Evolutionary conservation across 257 asterid species (phyloP), one percentile per base, ranked within the genome.

Genomic region (Rauvolfia tetraphylla): DNA sequence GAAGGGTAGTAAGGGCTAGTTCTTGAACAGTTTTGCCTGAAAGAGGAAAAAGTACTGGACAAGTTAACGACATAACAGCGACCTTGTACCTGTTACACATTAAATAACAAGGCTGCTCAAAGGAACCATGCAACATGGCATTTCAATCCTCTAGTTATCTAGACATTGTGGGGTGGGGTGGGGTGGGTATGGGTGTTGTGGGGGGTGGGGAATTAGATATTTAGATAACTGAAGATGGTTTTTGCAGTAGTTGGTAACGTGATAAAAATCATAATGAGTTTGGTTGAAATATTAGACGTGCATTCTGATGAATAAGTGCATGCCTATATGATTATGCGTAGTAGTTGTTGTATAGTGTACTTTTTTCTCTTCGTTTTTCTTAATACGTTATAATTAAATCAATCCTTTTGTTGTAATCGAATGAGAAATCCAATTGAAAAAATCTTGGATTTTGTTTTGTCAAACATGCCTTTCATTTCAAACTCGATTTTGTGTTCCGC

Each of bases 101-200:
- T 66, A 31, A 41, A 27, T 49, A 33, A 27, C 58, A 13, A n/a
- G n/a, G n/a, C 46, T 68, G 25, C 68, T 12, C 41, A 71, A 71
- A 46, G 54, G n/a, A 77, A 62, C 72, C 76, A 77, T 77, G 76
- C 76, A 77, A 29, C 68, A 23, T 66, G 42, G 39, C 22, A 34
- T 42, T 53, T 56, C 68, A 66, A 25, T 17, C 18, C 7, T 41
- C 70, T 29, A 77, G 38, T 38, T 20, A 36, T 48, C 41, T 15
- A 66, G 54, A 63, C n/a, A 41, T 48, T 59, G 54, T 29, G 31
- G 11, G 39, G 67, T 13, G 67, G 59, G n/a, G 1, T 0, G 31
- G 31, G 38, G 41, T 14, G 63, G 42, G 3, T 3, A 17, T 0
- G 57, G 23, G 12, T 2, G 22, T 15, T 23, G 22, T 1, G 57